Conservation (phyloP, 352 stramenopile genomes). For the Phytophthora aleatoria region DNA sequence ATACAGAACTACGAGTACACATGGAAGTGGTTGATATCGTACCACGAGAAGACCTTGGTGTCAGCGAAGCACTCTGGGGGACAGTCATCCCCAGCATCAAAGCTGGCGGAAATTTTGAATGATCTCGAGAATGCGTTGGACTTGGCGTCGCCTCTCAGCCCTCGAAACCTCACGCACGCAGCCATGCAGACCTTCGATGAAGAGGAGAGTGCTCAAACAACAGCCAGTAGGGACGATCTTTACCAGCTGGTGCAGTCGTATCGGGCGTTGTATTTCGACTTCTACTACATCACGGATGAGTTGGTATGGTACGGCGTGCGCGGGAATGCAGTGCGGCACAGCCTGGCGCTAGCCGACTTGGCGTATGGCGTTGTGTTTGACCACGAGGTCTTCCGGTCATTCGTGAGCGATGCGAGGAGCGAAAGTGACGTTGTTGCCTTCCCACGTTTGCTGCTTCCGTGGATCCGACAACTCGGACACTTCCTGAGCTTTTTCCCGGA, state of each 20-base stretch:
- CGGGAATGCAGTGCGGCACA: slow-evolving; percentile 81
- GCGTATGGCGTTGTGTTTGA: slow-evolving; percentile 87
- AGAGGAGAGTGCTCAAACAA: slow-evolving; percentile 16
- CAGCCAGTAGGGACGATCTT: slow-evolving; percentile 45
- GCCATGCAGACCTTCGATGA: slow-evolving; percentile 49
- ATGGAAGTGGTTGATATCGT: slow-evolving; percentile 76
- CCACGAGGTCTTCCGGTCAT: slow-evolving; percentile 84
- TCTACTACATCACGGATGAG: slow-evolving; percentile 92
- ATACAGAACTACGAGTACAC: slow-evolving; percentile 78
- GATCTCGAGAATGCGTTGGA: slow-evolving; percentile 71
- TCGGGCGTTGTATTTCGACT: slow-evolving; percentile 88
- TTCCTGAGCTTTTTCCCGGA: slow-evolving; percentile 90
- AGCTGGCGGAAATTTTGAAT: slow-evolving; percentile 58
- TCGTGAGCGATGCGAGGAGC: slow-evolving; percentile 39
- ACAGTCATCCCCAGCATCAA: slow-evolving; percentile 29
- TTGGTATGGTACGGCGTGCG: slow-evolving; percentile 88
- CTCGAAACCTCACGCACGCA: slow-evolving; percentile 46
- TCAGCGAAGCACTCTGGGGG: slow-evolving; percentile 29
- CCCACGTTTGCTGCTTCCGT: slow-evolving; percentile 78
- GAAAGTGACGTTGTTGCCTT: slow-evolving; percentile 40
- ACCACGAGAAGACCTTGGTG: slow-evolving; percentile 47
- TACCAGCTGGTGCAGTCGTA: slow-evolving; percentile 79
- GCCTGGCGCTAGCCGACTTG: slow-evolving; percentile 79
- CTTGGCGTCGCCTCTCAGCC: slow-evolving; percentile 69
- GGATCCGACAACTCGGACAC: slow-evolving; percentile 86